phyloP scores from a whole-genome alignment of 306 rosid species.

The Echinosophora koreensis region DNA sequence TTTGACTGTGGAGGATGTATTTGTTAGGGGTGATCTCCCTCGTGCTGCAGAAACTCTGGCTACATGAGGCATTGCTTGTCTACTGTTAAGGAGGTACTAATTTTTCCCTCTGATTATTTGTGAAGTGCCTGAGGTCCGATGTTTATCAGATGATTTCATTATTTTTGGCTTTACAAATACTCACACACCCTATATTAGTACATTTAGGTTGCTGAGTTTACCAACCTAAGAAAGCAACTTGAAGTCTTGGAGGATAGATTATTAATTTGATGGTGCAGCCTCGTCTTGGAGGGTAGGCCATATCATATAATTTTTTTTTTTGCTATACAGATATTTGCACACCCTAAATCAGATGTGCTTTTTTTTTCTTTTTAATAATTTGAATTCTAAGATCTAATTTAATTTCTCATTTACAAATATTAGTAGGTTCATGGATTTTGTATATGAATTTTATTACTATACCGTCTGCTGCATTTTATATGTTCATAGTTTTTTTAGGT shows the following conservation, averaged over 20 bases:
- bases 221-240: constrained; percentile 95
- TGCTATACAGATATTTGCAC: too few species aligned
- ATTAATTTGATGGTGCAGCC: constrained; percentile 96
- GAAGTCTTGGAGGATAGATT: constrained; percentile 98
- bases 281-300: too few species aligned
- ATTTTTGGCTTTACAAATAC: not conserved
- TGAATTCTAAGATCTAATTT: too few species aligned
- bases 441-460: too few species aligned
- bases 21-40: constrained; percentile 98
- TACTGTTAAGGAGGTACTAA: constrained; percentile 93
- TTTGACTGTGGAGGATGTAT: constrained; percentile 95
- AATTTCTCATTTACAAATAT: too few species aligned
- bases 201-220: constrained; percentile 98
- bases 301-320: too few species aligned
- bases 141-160: constrained; percentile 16
- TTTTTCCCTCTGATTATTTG: constrained; percentile 23
- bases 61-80: constrained; percentile 98
- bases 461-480: too few species aligned
- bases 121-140: constrained; percentile 6
- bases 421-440: too few species aligned
- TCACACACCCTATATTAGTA: not conserved
- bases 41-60: constrained; percentile 95
- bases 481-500: too few species aligned
- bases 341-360: too few species aligned
- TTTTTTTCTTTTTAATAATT: too few species aligned